phyloP scores from a whole-genome alignment of 345 rosid genomes.

The Alliaria petiolata region DNA sequence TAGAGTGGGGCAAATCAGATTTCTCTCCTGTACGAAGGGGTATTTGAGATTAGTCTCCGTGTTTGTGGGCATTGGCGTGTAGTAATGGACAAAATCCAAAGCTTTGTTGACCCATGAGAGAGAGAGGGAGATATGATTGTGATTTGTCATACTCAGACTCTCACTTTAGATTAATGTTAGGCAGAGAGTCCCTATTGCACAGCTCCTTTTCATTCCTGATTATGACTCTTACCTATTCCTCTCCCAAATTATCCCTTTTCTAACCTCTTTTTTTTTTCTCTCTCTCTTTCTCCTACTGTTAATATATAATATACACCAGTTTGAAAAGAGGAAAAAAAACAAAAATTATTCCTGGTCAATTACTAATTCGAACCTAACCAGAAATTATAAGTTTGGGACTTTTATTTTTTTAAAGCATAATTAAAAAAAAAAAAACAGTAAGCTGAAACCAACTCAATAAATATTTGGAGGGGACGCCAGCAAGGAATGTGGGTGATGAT shows the following conservation, averaged over 20 bases:
- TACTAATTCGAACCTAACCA: conserved; percentile 23
- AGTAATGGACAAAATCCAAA: conserved; percentile 33
- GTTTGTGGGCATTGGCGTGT: conserved; percentile 20
- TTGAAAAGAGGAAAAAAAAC: not conserved
- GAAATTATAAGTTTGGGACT: not conserved
- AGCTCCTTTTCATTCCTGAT: conserved; percentile 27
- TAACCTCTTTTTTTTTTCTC: not conserved
- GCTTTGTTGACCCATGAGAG: conserved; percentile 21
- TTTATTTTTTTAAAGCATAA: not conserved
- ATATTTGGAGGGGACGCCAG: conserved; percentile 21
- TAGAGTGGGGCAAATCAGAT: no score
- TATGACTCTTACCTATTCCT: conserved; percentile 28
- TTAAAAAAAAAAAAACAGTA: not conserved
- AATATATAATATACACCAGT: not conserved
- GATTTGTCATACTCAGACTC: conserved; percentile 31
- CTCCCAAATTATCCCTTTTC: conserved; percentile 22
- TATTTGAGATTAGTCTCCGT: no score
- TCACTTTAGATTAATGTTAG: conserved; percentile 33
- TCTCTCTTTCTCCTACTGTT: not conserved
- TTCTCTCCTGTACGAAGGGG: no score
- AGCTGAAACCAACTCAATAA: conserved; percentile 19
- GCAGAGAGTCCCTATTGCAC: conserved; percentile 30
- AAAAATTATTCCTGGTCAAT: conserved; percentile 13
- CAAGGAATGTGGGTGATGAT: conserved; percentile 32
- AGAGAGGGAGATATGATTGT: conserved; percentile 23